Evolutionary conservation across 768 basidiomycete species (phyloP).

Genomic region (Asterophora parasitica): DNA sequence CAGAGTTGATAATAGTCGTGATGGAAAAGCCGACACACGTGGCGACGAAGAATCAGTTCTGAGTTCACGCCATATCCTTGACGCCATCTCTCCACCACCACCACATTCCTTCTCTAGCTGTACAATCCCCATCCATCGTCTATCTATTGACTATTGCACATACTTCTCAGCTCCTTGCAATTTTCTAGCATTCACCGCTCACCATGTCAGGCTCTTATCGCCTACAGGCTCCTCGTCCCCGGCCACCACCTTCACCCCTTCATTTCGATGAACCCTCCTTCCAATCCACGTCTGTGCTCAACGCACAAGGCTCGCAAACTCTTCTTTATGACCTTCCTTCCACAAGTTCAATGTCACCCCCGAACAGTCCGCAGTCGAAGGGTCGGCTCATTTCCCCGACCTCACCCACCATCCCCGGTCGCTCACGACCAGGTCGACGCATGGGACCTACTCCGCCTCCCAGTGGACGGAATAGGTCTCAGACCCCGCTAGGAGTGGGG

Average conservation of each 20-base stretch:
- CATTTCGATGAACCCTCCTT: slow-evolving; percentile 46
- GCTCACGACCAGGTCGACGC: slow-evolving; percentile 44
- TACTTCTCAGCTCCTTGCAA: neutral
- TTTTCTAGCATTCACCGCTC: slow-evolving; percentile 5
- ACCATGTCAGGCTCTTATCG: slow-evolving; percentile 59
- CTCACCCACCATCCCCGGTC: slow-evolving; percentile 50
- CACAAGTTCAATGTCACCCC: slow-evolving; percentile 51
- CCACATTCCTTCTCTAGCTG: slow-evolving; percentile 11
- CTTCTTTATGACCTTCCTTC: slow-evolving; percentile 77
- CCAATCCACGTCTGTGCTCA: slow-evolving; percentile 38
- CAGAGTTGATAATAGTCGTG: neutral
- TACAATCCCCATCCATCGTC: slow-evolving; percentile 12
- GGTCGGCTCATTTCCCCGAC: slow-evolving; percentile 45
- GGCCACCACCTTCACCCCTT: slow-evolving; percentile 58
- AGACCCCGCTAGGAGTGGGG: slow-evolving; percentile 62
- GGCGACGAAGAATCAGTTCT: slow-evolving; percentile 9
- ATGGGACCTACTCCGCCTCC: slow-evolving; percentile 58
- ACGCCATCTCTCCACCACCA: slow-evolving; percentile 7
- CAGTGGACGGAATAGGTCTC: slow-evolving; percentile 55
- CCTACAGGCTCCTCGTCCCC: slow-evolving; percentile 58
- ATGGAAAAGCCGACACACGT: slow-evolving; percentile 11
- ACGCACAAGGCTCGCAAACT: slow-evolving; percentile 46
- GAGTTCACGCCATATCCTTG: slow-evolving; percentile 4
- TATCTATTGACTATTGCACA: slow-evolving; percentile 4
- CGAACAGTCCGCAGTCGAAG: slow-evolving; percentile 47